A percentile compares a stretch with the other conserved stretches of the same genome.
These are phyloP conservation scores for Metarhizium anisopliae DNA, from an alignment of 2,329 filamentous ascomycete genomes.

Conservation along the genomic window DNA sequence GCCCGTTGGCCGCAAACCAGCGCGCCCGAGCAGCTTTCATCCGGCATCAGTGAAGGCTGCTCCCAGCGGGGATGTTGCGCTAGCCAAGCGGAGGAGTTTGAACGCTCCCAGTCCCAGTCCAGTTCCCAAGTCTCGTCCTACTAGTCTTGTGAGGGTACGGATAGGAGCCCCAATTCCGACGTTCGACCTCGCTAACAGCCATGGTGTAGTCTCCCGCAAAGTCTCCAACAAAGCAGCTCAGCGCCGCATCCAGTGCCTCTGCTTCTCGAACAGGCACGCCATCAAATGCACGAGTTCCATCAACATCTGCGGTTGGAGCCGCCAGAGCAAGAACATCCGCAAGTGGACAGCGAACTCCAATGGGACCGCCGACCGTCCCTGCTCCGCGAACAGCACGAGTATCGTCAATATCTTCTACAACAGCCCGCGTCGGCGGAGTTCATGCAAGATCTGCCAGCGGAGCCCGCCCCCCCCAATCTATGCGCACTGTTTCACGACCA, in stretches of 20 bases:
- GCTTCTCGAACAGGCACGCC: slow-evolving; percentile 59
- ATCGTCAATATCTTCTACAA: slow-evolving; percentile 32
- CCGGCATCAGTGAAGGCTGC: slow-evolving; percentile 30
- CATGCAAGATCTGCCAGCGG: slow-evolving; percentile 30
- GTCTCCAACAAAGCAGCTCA: slow-evolving; percentile 68
- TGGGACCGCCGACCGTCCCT: slow-evolving; percentile 55
- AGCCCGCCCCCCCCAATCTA: slow-evolving; percentile 29
- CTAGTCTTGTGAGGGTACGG: slow-evolving; percentile 46
- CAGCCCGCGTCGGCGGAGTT: slow-evolving; percentile 22
- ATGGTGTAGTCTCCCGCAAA: slow-evolving; percentile 59
- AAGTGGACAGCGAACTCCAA: slow-evolving; percentile 50
- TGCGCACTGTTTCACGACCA: slow-evolving; percentile 27
- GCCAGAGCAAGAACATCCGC: slow-evolving; percentile 47
- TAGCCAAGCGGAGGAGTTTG: slow-evolving; percentile 56
- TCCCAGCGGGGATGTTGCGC: slow-evolving; percentile 38
- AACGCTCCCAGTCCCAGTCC: slow-evolving; percentile 68
- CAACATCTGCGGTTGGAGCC: slow-evolving; percentile 20
- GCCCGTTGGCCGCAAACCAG: slow-evolving; percentile 28
- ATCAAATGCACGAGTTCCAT: slow-evolving; percentile 40
- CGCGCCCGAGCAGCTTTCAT: slow-evolving; percentile 42
- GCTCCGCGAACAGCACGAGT: slow-evolving; percentile 33
- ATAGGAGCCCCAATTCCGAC: background rate
- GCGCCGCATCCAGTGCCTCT: slow-evolving; percentile 44
- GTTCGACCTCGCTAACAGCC: background rate
- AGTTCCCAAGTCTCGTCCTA: slow-evolving; percentile 47